Percentiles rank a stretch among this genome's conserved stretches.
phyloP scores from a whole-genome alignment of 164 flowering plant genomes.

The Paratinospora sagittata region DNA sequence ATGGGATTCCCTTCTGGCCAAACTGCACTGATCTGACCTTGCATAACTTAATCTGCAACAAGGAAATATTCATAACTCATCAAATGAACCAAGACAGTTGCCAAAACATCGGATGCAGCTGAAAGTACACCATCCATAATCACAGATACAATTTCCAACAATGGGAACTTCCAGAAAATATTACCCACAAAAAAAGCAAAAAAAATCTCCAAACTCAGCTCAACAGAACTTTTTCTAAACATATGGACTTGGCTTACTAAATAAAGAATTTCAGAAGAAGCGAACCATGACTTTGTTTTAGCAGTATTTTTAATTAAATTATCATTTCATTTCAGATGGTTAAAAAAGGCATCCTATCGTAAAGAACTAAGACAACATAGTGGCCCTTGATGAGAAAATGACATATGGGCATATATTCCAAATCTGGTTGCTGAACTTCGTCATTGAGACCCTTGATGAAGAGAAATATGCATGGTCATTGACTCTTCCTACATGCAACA shows the following conservation, averaged over 20 bases:
- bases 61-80: neutral
- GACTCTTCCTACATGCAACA: no score
- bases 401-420: no score
- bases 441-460: no score
- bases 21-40: constrained; percentile 66
- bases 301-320: neutral
- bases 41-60: constrained; percentile 70
- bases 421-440: no score
- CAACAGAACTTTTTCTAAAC: no score
- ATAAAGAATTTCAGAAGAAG: neutral
- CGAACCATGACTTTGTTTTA: neutral
- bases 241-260: no score
- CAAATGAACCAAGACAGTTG: no score
- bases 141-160: neutral
- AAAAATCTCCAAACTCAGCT: neutral
- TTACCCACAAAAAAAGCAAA: neutral
- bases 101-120: neutral
- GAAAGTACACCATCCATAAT: neutral
- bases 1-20: constrained; percentile 77
- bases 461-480: no score
- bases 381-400: neutral
- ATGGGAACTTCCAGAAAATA: neutral
- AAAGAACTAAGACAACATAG: neutral
- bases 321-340: neutral
- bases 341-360: neutral